Evolutionary conservation across 306 rosid species (phyloP), one percentile per base, ranked within the genome.

Genomic region (Medicago lupulina): DNA sequence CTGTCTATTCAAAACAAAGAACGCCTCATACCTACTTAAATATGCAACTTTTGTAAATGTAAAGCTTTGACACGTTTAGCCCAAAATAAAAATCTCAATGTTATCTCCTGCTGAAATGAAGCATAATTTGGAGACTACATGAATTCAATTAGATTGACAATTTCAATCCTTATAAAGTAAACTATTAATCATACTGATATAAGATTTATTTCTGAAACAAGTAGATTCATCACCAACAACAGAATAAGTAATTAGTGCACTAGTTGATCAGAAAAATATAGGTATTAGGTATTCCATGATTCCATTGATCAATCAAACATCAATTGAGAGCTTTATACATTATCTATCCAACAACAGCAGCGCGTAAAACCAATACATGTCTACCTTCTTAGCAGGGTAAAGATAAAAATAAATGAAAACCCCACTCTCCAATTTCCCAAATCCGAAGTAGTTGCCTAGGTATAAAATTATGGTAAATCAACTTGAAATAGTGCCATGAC

Each of bases 241-340:
- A n/a, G 8, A 50, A 15, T 1, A 50, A 58, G 38, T 58, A 58
- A 58, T 21, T 9, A 9, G 62, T 55, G 62, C n/a, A 23, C 36
- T 57, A 57, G 21, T 23, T 16, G 5, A 67, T 47, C 36, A 7
- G 59, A 68, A 70, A 31, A 70, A 31, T 58, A 77, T 66, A n/a
- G 43, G 54, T 55, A 61, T 61, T 55, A 6, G 11, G 12, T 61
- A 31, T 31, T 61, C 69, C 39, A 70, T 51, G 31, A 31, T 31
- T 61, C 69, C 39, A 70, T 51, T 54, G 73, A 66, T 54, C 36
- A 76, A 79, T 58, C 76, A 64, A 70, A 80, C 87, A 84, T 60
- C 57, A 77, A 74, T 43, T 68, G 69, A 80, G 76, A 73, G 57
- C 89, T 87, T 83, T 87, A 84, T 89, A 89, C 75, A 74, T 61